These are phyloP conservation scores for Pluteus cervinus DNA, from an alignment of 768 basidiomycete genomes.

Conservation along the genomic window DNA sequence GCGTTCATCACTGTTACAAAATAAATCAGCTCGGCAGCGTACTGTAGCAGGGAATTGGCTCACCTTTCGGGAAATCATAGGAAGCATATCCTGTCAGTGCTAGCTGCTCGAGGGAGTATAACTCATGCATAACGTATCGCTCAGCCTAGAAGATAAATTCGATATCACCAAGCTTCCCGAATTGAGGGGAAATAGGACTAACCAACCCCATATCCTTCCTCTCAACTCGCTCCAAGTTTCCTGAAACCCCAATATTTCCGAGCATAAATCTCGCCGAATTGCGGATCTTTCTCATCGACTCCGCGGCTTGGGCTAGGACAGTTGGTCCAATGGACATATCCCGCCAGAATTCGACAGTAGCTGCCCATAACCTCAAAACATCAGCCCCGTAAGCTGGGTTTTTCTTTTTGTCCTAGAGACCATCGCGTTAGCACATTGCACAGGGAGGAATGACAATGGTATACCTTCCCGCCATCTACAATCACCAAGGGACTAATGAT, in stretches of 20 bases:
- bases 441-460: conserved; percentile 13
- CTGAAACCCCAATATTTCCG: conserved; percentile 57
- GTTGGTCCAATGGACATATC: conserved; percentile 84
- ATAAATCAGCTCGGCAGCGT: neutral
- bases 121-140: conserved; percentile 79
- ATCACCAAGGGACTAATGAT: conserved; percentile 80
- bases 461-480: conserved; percentile 70
- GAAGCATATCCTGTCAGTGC: conserved; percentile 64
- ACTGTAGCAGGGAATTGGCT: conserved; percentile 5
- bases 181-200: conserved; percentile 17
- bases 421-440: conserved; percentile 3
- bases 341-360: conserved; percentile 82
- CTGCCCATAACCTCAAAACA: conserved; percentile 85
- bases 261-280: conserved; percentile 85
- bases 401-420: conserved; percentile 52
- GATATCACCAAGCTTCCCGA: neutral
- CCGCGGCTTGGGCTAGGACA: conserved; percentile 67
- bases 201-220: conserved; percentile 59
- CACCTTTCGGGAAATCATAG: conserved; percentile 84
- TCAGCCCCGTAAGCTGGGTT: conserved; percentile 84
- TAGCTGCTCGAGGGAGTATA: conserved; percentile 63
- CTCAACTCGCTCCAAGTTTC: conserved; percentile 28
- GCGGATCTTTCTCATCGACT: conserved; percentile 76
- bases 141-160: conserved; percentile 52
- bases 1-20: conserved; percentile 55